Base-by-base conservation (phyloP, 176 grass and related monocot genomes). In the Urochloa ruziziensis region DNA sequence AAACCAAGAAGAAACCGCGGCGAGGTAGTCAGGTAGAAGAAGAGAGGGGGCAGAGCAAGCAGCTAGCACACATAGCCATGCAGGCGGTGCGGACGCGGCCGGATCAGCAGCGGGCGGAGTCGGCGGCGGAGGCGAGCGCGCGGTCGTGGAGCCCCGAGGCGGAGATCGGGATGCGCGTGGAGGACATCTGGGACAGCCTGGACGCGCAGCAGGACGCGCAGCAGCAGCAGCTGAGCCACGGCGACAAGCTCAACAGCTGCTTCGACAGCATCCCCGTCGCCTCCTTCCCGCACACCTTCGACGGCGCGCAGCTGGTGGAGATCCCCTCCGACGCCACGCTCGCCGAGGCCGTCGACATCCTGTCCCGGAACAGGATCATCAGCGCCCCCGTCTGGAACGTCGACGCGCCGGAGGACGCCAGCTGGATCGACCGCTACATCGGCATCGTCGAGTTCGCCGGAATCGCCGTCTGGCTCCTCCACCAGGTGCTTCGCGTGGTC, bases 401-500 rank as follows among this genome's bases (percentile, higher is more conserved):
- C 5, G 89, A 98, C 30, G 96, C 96, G 36, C 91, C 91, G 2
- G 93, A 98, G 67, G 93, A 95, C 85, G 87, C 93, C 19, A 98
- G 96, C 82, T 98, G 93, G 96, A 98, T 98, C 83, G 96, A 98
- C 78, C 82, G 85, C 51, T 95, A 95, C 87, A 95, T 98, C 84
- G 96, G 96, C 48, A 93, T 98, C 77, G 89, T 98, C 23, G 93
- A 98, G 84, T 98, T 98, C 88, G 89, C 96, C 30, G 96, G 96
- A 13, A 93, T 98, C 89, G 87, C 91, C 62, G 88, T 93, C 58
- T 98, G 96, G 96, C 87, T 98, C 43, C 91, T 98, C 36, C 91
- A 98, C 71, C 85, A 93, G 91, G n/a, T n/a, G n/a, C n/a, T n/a
- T n/a, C n/a, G n/a, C n/a, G 91, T 90, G 12, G 19, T 47, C 44